Evolutionary conservation across 805 yeast genomes (phyloP), one percentile per base, ranked within the genome.

Genomic region (Spathaspora gorwiae): DNA sequence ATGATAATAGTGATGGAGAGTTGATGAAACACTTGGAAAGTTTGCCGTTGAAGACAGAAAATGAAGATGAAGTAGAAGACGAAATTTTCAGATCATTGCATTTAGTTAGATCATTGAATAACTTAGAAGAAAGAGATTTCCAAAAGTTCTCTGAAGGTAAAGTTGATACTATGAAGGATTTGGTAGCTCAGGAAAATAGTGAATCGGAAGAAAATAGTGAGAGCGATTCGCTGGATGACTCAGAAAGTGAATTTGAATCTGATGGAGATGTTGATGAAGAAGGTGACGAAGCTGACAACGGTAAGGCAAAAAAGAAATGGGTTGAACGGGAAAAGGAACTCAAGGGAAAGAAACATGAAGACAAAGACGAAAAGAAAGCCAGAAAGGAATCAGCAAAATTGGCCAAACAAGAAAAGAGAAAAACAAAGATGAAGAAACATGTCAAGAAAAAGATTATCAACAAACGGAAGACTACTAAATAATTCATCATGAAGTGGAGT

Each of bases 111-210:
- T 82, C 94, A 46, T 66, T 94, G 68, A 81, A 89, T 66, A 80
- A 92, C 69, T 59, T 90, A 61, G 87, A 94, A 60, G 99, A 94
- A 58, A 75, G 96, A 48, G 99, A 94, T 61, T 88, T 87, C 54
- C 83, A 80, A 40, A 83, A 85, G 55, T 86, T 87, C 53, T 72
- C 81, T 1, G 80, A 81, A 48, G 97, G 97, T 26, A 82, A 87
- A 53, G 85, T 88, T 35, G 89, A 83, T 51, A 83, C 92, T 2
- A 70, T 94, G 50, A 83, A 79, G 46, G 83, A 82, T 43, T 64
- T 86, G 40, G 80, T 80, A 33, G 78, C 73, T 1, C 53, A 51
- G 8, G 53, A 61, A 1, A 63, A 54, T 0, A 62, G 49, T 15
- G 70, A 60, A 2, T 69, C 61, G 3, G 68, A 48, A 6, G 54